Conservation (phyloP, 1,139 yeast species). For the Pichia sp. region DNA sequence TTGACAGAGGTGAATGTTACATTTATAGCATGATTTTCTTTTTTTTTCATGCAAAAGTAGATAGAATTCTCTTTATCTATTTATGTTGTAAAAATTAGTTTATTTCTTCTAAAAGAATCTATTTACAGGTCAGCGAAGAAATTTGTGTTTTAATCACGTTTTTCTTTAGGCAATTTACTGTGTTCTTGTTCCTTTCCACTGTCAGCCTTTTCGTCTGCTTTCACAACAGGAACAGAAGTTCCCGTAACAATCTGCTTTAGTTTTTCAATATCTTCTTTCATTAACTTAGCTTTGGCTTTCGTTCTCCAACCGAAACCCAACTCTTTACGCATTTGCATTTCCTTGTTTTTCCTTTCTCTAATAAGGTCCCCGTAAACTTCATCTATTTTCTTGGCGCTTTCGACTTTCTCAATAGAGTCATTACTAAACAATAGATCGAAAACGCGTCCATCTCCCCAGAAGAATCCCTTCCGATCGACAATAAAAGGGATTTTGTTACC, state of each 20-base stretch:
- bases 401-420: constrained; percentile 70
- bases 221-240: constrained; percentile 19
- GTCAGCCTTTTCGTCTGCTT: constrained; percentile 4
- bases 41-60: not conserved
- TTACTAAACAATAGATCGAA: constrained; percentile 77
- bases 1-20: not conserved
- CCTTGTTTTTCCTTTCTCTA: constrained; percentile 30
- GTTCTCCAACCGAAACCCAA: constrained; percentile 38
- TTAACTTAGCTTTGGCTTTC: constrained; percentile 31
- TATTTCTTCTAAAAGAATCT: not conserved
- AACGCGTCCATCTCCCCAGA: constrained; percentile 89
- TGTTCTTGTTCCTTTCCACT: not conserved
- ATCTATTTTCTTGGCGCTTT: constrained; percentile 64
- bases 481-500: constrained; percentile 62
- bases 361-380: constrained; percentile 35
- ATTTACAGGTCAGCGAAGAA: not conserved
- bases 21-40: not conserved
- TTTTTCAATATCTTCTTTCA: constrained; percentile 31
- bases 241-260: constrained; percentile 31
- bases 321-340: constrained; percentile 38
- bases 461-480: constrained; percentile 79
- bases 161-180: not conserved
- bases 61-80: not conserved
- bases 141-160: not conserved
- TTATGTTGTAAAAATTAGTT: not conserved